Evolutionary conservation across 2,329 filamentous ascomycete genomes (phyloP).

Genomic region (Neocatenulostroma microsporum): DNA sequence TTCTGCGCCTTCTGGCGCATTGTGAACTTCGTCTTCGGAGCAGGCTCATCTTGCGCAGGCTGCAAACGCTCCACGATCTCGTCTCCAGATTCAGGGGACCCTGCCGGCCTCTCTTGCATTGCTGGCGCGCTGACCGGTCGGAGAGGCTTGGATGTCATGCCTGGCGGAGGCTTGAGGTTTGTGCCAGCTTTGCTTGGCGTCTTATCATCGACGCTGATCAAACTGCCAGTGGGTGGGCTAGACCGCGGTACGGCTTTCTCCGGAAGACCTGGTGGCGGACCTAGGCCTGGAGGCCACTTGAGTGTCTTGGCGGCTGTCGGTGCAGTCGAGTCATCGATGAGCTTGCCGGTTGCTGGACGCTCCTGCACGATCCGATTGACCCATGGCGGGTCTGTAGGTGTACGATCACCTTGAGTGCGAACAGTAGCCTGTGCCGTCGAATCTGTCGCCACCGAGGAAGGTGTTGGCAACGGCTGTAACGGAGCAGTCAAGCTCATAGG

Average conservation of each 20-base stretch:
- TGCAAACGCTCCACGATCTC: constrained; percentile 8
- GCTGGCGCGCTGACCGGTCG: background rate
- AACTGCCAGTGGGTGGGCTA: background rate
- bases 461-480: constrained; percentile 2
- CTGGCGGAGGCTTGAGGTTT: background rate
- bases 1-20: constrained; percentile 11
- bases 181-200: too few species aligned
- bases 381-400: constrained; percentile 4
- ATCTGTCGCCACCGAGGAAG: constrained; percentile 2
- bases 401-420: background rate
- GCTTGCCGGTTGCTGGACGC: background rate
- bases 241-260: background rate
- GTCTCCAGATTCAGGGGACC: background rate
- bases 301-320: background rate
- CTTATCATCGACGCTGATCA: background rate
- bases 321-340: constrained; percentile 4
- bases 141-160: background rate
- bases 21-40: constrained; percentile 1
- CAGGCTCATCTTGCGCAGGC: background rate
- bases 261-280: background rate
- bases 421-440: constrained; percentile 4
- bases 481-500: background rate
- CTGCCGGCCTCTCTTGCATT: background rate
- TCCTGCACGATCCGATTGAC: constrained; percentile 7
- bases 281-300: background rate